phyloP scores from a whole-genome alignment of 306 rosid genomes.

The Lagenaria siceraria region DNA sequence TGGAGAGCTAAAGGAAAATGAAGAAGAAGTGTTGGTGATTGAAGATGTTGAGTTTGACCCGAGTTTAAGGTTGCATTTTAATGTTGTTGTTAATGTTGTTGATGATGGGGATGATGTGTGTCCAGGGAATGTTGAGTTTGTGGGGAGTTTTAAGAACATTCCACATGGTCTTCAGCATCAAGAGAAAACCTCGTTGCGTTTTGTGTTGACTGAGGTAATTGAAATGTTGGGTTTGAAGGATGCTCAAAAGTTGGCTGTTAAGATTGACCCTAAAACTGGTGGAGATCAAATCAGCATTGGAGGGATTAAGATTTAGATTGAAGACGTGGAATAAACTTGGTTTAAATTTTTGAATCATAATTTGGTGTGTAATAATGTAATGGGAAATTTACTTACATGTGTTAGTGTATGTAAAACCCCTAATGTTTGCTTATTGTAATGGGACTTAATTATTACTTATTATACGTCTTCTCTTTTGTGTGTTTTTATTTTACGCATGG shows the following conservation, averaged over 20 bases:
- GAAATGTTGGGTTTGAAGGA: constrained; percentile 55
- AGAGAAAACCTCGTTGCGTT: constrained; percentile 18
- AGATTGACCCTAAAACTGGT: background rate
- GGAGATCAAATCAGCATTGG: background rate
- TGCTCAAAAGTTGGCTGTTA: background rate
- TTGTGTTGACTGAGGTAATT: constrained; percentile 50
- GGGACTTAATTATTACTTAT: too few relatives aligned
- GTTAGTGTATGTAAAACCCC: too few relatives aligned
- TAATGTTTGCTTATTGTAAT: too few relatives aligned
- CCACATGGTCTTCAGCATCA: constrained; percentile 30
- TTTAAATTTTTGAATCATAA: too few relatives aligned
- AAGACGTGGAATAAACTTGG: background rate
- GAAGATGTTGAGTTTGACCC: constrained; percentile 41
- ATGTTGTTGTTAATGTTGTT: background rate
- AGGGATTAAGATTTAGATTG: background rate
- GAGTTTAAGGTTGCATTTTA: background rate
- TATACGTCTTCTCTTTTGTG: too few relatives aligned
- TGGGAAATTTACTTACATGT: too few relatives aligned
- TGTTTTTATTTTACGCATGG: too few relatives aligned
- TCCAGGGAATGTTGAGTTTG: constrained; percentile 48
- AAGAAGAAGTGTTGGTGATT: constrained; percentile 30
- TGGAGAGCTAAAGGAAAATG: background rate
- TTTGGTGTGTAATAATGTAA: too few relatives aligned
- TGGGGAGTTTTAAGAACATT: constrained; percentile 60
- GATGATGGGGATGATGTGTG: background rate